Conservation (phyloP, 768 basidiomycete species). For the Kwoniella mangroviensis region DNA sequence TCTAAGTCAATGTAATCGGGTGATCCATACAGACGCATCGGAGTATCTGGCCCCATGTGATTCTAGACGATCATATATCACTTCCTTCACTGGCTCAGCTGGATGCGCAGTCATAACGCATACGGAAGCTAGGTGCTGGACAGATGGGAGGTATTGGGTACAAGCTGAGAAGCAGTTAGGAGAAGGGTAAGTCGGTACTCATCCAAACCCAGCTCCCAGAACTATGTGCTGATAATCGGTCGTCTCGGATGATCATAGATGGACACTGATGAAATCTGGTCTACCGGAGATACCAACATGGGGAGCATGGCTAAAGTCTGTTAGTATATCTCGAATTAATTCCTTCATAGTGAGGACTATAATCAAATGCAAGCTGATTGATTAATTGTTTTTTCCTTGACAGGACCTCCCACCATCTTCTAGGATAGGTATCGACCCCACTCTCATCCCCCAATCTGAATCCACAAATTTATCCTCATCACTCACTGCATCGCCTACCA, state of each 20-base stretch:
- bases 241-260: constrained; percentile 66
- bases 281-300: constrained; percentile 65
- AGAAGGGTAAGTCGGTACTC: constrained; percentile 65
- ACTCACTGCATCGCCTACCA: constrained; percentile 59
- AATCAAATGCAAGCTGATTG: background rate
- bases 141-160: constrained; percentile 92
- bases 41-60: constrained; percentile 88
- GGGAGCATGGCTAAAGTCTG: constrained; percentile 37
- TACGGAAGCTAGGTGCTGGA: constrained; percentile 79
- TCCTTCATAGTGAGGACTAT: no score
- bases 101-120: constrained; percentile 81
- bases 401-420: constrained; percentile 23
- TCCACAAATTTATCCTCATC: constrained; percentile 68
- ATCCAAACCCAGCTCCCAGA: background rate
- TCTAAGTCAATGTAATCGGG: background rate
- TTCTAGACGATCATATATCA: constrained; percentile 82
- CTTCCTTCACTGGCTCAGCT: constrained; percentile 92
- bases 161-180: constrained; percentile 85
- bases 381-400: background rate
- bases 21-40: constrained; percentile 68
- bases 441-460: constrained; percentile 62
- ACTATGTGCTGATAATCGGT: constrained; percentile 34
- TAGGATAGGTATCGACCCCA: constrained; percentile 67
- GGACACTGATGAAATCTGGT: constrained; percentile 93
- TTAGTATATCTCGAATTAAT: background rate